Percentiles rank a stretch among this genome's conserved stretches.
phyloP scores from a whole-genome alignment of 805 yeast genomes.

The Yarrowia sp. region DNA sequence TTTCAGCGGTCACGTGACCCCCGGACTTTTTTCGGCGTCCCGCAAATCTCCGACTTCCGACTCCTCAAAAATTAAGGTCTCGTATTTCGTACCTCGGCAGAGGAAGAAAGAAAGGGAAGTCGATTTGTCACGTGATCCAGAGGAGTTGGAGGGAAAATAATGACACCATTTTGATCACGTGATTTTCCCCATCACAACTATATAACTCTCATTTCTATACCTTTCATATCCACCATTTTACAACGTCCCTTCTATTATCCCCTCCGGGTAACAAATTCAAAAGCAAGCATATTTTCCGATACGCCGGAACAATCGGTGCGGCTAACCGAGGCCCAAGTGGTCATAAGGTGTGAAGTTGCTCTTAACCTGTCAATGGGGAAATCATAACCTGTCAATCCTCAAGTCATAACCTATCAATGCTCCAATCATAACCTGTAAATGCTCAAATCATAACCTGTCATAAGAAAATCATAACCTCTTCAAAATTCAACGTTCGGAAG shows the following conservation, averaged over 20 bases:
- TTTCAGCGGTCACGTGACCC: background rate
- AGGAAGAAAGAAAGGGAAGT: too few relatives aligned
- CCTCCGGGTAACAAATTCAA: constrained; percentile 19
- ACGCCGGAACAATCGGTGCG: constrained; percentile 10
- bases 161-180: background rate
- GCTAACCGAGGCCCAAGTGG: background rate
- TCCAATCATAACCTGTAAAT: too few relatives aligned
- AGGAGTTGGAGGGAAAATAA: background rate
- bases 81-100: constrained; percentile 10
- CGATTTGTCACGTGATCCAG: too few relatives aligned
- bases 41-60: too few relatives aligned
- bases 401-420: background rate
- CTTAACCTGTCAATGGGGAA: background rate
- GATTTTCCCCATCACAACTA: background rate
- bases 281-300: constrained; percentile 13
- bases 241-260: too few relatives aligned
- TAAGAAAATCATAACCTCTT: too few relatives aligned
- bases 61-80: background rate
- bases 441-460: too few relatives aligned
- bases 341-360: background rate
- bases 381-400: background rate
- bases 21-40: too few relatives aligned
- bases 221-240: background rate
- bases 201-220: background rate
- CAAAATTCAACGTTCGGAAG: too few relatives aligned